Evolutionary conservation across 345 rosid genomes (phyloP), one percentile per base, ranked within the genome.

Genomic region (Eucalyptus erythrocorys): DNA sequence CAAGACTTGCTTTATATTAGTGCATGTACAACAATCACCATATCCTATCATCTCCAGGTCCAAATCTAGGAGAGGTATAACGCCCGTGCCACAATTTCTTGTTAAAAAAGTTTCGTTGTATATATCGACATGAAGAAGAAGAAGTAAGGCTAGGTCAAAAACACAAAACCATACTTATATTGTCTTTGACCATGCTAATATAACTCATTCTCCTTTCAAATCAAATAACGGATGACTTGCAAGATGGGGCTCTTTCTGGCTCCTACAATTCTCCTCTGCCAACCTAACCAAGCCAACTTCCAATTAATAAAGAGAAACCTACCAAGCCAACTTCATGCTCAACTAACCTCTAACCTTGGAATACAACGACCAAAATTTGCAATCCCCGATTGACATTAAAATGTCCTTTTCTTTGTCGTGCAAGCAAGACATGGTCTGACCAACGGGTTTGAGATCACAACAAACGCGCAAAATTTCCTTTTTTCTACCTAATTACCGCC

Each of bases 221-320:
- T 76, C 47, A 40, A 21, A 76, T 5, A 2, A 40, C 8, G 30
- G 13, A 40, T 40, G 43, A 40, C 26, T 76, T 76, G 24, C 84
- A 40, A 37, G 26, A 42, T 37, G 45, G 82, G 7, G 45, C 4
- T 37, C 45, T 71, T 76, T 76, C 30, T 40, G 24, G 47, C 84
- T 10, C 30, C 84, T 40, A 21, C 8, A 76, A 11, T 40, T 76
- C 84, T 76, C 47, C 47, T 76, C 84, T 37, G 6, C 84, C 84
- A 40, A 76, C 84, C 84, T 76, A 76, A 76, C 84, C 84, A 40
- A 76, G 84, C 84, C 84, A 22, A 40, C 47, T 40, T 76, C 84
- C 47, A 40, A 76, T 76, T 22, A 76, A 21, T 19, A 40, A 76
- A 76, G 30, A 37, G 26, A 76, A 76, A 76, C 47, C 82, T 76